Evolutionary conservation across 169 alveolate species (phyloP).

Genomic region (Cystoisospora suis): DNA sequence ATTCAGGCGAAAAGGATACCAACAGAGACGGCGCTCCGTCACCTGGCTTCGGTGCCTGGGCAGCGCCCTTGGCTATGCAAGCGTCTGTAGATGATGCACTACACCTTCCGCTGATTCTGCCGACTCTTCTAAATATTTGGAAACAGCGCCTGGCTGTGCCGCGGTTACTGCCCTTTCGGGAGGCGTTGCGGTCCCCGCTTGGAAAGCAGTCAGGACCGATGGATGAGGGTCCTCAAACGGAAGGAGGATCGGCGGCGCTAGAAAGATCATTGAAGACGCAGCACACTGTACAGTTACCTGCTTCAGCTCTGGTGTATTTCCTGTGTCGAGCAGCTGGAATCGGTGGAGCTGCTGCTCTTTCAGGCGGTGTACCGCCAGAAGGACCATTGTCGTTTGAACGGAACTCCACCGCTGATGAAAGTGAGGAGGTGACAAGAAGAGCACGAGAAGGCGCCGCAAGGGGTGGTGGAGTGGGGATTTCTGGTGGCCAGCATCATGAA

Average conservation of each 20-base stretch:
- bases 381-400: no score
- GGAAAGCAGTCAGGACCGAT: no score
- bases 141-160: neutral
- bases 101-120: constrained; percentile 9
- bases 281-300: neutral
- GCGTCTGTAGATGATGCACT: constrained; percentile 7
- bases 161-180: constrained; percentile 10
- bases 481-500: no score
- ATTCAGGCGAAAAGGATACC: no score
- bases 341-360: no score
- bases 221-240: no score
- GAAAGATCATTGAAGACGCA: neutral
- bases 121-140: constrained; percentile 6
- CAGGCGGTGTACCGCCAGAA: neutral
- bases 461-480: neutral
- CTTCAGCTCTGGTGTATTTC: neutral
- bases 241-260: no score
- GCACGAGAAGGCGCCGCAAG: neutral
- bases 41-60: no score
- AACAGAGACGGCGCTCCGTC: neutral
- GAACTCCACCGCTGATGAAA: no score
- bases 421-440: neutral
- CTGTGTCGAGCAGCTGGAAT: constrained; percentile 23
- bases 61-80: neutral
- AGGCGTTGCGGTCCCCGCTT: no score